Evolutionary conservation across 768 basidiomycete species (phyloP), one percentile per base, ranked within the genome.

Genomic region (Podaxis sp.): DNA sequence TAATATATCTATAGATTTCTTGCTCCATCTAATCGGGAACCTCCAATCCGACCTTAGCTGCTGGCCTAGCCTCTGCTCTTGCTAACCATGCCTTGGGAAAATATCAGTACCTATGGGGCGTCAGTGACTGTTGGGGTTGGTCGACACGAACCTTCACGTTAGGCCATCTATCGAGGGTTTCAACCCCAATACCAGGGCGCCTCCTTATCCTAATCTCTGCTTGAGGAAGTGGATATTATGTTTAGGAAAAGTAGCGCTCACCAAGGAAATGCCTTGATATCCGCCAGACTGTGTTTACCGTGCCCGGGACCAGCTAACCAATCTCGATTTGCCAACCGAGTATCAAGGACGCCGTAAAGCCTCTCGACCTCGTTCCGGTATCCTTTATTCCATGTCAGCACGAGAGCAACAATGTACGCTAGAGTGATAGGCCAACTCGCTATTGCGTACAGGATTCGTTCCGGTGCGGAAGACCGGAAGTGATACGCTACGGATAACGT

Each of bases 361-460:
- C 93, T 83, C 64, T 82, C 83, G 2, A 89, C 89, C 76, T 95
- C 93, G 46, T 89, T 83, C 13, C 76, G 65, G 71, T 90, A 94
- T 50, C 91, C 84, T 84, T 68, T 7, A 61, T 48, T 66, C 5
- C 50, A 64, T 42, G 62, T 9, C 36, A 52, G n/a, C 50, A 44
- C 28, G 18, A 48, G 47, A n/a, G 36, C 6, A 36, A 16, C 10
- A 54, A 42, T 11, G 5, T 37, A 21, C 32, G 7, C 50, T n/a
- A 35, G 47, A 18, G 18, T 6, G 21, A 5, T 13, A 42, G 23
- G 73, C 79, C 61, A 48, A 84, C 84, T 81, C 65, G 82, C 83
- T 69, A 82, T 85, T 42, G 77, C 84, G 56, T 84, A 90, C 18
- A 83, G 82, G 63, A 88, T 76, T 61, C 87, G 82, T 63, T 84